Conservation (phyloP, 192 early-diverging fungal genomes). For the Rhizophagus prolifer region DNA sequence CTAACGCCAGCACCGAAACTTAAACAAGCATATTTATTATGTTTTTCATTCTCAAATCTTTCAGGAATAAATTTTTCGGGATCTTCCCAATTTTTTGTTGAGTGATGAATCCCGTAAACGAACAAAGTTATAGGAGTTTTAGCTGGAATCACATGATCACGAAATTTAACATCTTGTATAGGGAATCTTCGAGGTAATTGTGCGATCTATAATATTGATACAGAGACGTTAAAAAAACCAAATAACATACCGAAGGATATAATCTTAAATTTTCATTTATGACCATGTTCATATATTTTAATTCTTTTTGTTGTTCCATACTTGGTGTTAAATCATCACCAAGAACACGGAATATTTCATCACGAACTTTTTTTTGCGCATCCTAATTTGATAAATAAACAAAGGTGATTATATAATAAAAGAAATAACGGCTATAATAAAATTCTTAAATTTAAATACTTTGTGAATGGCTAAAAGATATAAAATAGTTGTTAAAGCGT, state of each 20-base stretch:
- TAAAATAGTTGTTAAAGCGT: background rate
- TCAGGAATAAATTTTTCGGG: conserved; percentile 8
- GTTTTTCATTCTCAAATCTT: background rate
- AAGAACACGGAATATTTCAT: background rate
- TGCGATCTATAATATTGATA: too few relatives aligned
- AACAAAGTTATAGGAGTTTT: background rate
- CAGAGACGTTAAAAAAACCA: too few relatives aligned
- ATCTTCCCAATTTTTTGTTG: background rate
- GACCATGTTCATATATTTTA: conserved; percentile 4
- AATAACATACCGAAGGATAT: background rate
- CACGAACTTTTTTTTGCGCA: background rate
- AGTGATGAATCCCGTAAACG: background rate
- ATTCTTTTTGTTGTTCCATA: background rate
- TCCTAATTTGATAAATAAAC: background rate
- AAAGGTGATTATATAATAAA: too few relatives aligned
- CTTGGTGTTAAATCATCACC: background rate
- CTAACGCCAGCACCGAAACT: background rate
- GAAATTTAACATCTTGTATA: background rate
- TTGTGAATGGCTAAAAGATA: conserved; percentile 1
- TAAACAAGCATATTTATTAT: background rate
- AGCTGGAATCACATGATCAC: background rate
- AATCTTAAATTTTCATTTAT: conserved; percentile 1
- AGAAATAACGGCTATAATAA: background rate
- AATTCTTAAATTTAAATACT: background rate
- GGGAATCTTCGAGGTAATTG: background rate